A percentile compares a stretch with the other conserved stretches of the same genome.
These are phyloP conservation scores for Solanum rostratum DNA, from an alignment of 257 asterid genomes.

Conservation along the genomic window DNA sequence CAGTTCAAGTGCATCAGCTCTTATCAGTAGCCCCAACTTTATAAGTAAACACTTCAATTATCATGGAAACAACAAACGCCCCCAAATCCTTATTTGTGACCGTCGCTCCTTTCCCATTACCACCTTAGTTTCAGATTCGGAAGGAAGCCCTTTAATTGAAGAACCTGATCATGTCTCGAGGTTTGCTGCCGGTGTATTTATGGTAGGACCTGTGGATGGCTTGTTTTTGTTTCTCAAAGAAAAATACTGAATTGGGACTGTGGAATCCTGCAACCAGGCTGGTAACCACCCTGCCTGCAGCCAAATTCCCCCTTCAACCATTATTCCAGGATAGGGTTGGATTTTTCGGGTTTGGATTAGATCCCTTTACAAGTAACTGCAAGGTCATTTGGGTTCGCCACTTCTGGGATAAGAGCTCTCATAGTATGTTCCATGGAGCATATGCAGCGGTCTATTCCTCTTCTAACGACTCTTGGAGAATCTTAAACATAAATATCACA, in stretches of 20 bases:
- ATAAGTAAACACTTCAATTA: neutral
- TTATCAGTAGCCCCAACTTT: neutral
- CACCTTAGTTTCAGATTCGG: neutral
- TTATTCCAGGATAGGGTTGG: neutral
- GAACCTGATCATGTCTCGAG: neutral
- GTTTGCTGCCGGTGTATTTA: neutral
- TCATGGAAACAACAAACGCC: neutral
- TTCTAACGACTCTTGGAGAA: neutral
- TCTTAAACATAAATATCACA: neutral
- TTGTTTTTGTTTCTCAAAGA: neutral
- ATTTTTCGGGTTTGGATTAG: neutral
- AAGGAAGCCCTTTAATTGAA: neutral
- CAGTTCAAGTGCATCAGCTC: neutral
- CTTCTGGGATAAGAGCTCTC: neutral
- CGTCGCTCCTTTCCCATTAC: neutral
- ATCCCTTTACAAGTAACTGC: neutral
- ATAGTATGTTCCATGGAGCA: neutral
- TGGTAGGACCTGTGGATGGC: neutral
- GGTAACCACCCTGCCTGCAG: neutral
- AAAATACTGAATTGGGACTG: neutral
- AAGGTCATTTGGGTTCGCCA: neutral
- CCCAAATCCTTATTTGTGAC: neutral
- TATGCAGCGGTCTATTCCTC: neutral
- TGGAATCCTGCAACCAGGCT: neutral
- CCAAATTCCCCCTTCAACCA: neutral